These are phyloP conservation scores for Pseudogymnoascus sp. DNA, from an alignment of 2,329 filamentous ascomycete genomes.

Conservation along the genomic window DNA sequence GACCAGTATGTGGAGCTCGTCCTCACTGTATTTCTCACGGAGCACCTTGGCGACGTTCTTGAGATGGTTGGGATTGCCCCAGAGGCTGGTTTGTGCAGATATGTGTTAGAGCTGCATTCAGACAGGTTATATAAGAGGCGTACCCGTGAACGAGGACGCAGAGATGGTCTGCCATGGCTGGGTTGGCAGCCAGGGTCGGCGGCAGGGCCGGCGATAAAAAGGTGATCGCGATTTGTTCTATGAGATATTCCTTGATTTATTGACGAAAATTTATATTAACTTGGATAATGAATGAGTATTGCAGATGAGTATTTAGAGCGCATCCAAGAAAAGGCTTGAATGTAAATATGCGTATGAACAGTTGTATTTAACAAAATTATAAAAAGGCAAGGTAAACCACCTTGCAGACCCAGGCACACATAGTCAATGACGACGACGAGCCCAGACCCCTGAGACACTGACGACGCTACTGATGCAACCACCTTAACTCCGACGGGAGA, in stretches of 20 bases:
- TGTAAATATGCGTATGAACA: background rate
- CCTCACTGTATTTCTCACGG: conserved; percentile 51
- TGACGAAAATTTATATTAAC: background rate
- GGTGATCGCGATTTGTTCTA: background rate
- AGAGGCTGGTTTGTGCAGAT: conserved; percentile 44
- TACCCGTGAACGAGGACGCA: conserved; percentile 68
- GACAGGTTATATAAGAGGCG: background rate
- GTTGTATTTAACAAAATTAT: conserved; percentile 1
- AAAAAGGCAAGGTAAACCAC: background rate
- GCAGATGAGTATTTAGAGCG: background rate
- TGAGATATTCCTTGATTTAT: background rate
- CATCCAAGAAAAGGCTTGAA: background rate
- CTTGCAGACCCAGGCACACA: background rate
- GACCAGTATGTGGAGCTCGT: conserved; percentile 62
- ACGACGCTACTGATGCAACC: background rate
- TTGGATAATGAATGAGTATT: background rate
- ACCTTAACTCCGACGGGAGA: background rate
- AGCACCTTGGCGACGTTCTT: conserved; percentile 59
- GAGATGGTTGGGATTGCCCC: conserved; percentile 74
- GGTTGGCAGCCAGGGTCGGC: background rate
- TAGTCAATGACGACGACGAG: conserved; percentile 92
- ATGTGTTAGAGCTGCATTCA: background rate
- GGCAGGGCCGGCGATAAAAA: background rate
- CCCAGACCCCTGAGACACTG: background rate
- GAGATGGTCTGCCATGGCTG: conserved; percentile 53